phyloP scores from a whole-genome alignment of 179 eudicot genomes.

The Beta macrorhiza region DNA sequence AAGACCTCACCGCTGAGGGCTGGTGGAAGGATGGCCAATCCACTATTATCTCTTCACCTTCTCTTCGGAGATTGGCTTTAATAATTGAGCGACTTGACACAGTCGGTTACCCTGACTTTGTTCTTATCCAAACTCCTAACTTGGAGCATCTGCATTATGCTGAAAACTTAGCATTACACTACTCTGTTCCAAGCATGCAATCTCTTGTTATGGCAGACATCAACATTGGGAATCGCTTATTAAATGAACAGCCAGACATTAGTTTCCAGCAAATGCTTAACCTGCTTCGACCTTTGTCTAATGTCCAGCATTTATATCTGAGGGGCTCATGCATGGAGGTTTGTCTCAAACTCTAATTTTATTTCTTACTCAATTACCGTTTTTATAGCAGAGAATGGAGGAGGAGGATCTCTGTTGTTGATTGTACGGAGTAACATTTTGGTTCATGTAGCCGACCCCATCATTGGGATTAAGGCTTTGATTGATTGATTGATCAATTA shows the following conservation, averaged over 20 bases:
- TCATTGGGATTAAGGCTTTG: neutral
- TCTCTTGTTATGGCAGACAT: constrained; percentile 4
- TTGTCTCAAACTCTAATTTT: neutral
- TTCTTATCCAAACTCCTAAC: constrained; percentile 17
- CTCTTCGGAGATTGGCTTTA: constrained; percentile 11
- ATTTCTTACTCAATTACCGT: too few relatives aligned
- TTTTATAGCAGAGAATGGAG: too few relatives aligned
- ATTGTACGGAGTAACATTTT: too few relatives aligned
- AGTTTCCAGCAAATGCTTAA: neutral
- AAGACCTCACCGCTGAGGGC: neutral
- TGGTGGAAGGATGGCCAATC: neutral
- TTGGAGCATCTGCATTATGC: neutral
- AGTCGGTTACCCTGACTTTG: too few relatives aligned
- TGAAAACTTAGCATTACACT: neutral
- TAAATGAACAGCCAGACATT: neutral
- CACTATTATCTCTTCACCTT: neutral
- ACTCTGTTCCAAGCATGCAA: constrained; percentile 6
- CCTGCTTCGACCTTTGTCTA: neutral
- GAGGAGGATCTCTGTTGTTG: too few relatives aligned
- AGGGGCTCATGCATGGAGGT: neutral
- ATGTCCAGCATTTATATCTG: constrained; percentile 3
- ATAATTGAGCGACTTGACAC: neutral
- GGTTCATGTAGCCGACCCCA: neutral
- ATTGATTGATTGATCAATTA: too few relatives aligned
- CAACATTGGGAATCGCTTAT: neutral